Evolutionary conservation across 805 yeast genomes (phyloP).

Genomic region (Teunomyces atbi): DNA sequence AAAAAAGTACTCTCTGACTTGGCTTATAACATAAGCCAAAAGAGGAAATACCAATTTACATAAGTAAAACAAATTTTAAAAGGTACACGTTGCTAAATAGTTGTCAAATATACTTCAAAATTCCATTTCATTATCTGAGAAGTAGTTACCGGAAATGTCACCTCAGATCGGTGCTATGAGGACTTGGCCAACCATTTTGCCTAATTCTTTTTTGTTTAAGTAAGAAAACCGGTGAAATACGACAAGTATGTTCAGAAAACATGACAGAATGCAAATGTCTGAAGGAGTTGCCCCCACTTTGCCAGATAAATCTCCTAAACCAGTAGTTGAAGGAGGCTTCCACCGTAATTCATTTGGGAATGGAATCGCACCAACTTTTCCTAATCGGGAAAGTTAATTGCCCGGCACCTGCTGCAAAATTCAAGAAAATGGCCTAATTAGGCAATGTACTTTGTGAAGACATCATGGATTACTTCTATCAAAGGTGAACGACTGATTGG

Average conservation of each 20-base stretch:
- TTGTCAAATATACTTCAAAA: neutral
- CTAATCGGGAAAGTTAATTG: constrained; percentile 8
- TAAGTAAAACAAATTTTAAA: neutral
- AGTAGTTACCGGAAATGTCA: neutral
- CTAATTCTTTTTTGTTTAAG: neutral
- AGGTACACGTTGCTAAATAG: neutral
- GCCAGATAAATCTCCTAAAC: neutral
- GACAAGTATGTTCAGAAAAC: neutral
- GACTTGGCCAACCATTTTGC: neutral
- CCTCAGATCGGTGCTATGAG: neutral
- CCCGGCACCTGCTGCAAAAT: constrained; percentile 7
- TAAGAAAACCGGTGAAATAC: neutral
- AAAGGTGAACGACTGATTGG: neutral
- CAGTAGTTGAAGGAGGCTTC: constrained; percentile 1
- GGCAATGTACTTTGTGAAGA: constrained; percentile 6
- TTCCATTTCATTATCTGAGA: neutral
- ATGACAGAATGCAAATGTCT: neutral
- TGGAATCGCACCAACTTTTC: constrained; percentile 4
- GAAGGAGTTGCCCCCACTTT: neutral
- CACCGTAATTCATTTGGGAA: neutral
- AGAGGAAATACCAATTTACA: neutral
- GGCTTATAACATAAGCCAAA: neutral
- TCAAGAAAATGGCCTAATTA: constrained; percentile 7
- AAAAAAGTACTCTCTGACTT: neutral
- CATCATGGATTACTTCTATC: neutral